Conservation (phyloP, 1,139 yeast genomes). For the Geotrichum macrosporum region DNA sequence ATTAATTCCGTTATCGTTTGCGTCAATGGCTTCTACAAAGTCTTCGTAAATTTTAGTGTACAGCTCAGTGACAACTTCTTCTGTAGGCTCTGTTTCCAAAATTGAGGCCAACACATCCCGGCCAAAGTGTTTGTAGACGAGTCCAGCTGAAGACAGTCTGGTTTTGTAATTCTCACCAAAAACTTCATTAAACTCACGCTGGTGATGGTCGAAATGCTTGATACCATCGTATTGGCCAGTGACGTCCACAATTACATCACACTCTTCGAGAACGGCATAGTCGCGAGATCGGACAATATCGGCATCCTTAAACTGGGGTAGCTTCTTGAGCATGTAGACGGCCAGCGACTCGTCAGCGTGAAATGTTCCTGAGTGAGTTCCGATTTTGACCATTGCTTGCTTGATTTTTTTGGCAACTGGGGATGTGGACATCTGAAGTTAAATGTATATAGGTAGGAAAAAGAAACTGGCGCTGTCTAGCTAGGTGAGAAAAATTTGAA, state of each 20-base stretch:
- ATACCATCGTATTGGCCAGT: slow-evolving; percentile 87
- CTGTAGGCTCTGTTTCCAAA: slow-evolving; percentile 36
- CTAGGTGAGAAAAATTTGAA: no score
- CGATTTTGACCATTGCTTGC: slow-evolving; percentile 46
- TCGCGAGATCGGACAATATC: slow-evolving; percentile 77
- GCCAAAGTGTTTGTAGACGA: slow-evolving; percentile 90
- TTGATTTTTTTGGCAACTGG: slow-evolving; percentile 21
- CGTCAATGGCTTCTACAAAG: slow-evolving; percentile 88
- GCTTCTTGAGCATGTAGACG: slow-evolving; percentile 70
- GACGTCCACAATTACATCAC: slow-evolving; percentile 81
- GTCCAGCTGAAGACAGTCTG: slow-evolving; percentile 89
- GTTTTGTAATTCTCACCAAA: slow-evolving; percentile 57
- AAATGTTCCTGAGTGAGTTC: slow-evolving; percentile 92
- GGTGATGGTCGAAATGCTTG: slow-evolving; percentile 94
- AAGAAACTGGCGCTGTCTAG: no score
- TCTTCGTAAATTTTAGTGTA: slow-evolving; percentile 75
- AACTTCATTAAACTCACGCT: slow-evolving; percentile 68
- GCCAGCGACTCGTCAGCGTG: slow-evolving; percentile 99
- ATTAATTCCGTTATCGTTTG: slow-evolving; percentile 89
- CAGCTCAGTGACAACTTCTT: slow-evolving; percentile 51
- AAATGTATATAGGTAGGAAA: not conserved
- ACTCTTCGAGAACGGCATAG: slow-evolving; percentile 66
- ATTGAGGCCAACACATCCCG: slow-evolving; percentile 58
- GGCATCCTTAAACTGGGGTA: slow-evolving; percentile 67
- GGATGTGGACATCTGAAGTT: slow-evolving; percentile 7